Percentiles rank a stretch among this genome's conserved stretches.
Conservation (phyloP, 331 rosid species). For the Pyracantha coccinea region DNA sequence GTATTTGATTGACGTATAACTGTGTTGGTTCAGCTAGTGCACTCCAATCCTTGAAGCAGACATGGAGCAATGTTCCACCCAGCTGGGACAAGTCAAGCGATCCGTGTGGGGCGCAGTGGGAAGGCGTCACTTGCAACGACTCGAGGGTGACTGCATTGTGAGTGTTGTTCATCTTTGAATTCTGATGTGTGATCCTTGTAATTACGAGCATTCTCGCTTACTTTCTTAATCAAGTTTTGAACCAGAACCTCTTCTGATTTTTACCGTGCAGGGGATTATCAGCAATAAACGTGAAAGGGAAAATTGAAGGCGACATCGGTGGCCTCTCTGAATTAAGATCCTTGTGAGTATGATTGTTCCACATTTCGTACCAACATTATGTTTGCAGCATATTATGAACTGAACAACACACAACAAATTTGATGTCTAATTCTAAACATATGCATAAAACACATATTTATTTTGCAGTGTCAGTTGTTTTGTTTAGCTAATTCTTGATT, state of each 20-base stretch:
- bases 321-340: conserved; percentile 63
- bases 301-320: conserved; percentile 61
- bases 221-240: neutral
- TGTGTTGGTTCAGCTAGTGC: conserved; percentile 37
- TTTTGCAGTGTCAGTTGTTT: neutral
- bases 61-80: conserved; percentile 65
- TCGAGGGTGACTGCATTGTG: conserved; percentile 82
- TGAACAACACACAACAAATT: neutral
- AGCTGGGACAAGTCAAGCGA: conserved; percentile 70
- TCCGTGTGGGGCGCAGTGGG: conserved; percentile 83
- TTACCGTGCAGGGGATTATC: conserved; percentile 53
- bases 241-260: neutral
- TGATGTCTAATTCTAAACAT: neutral
- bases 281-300: conserved; percentile 69
- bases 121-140: conserved; percentile 74
- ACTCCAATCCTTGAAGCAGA: conserved; percentile 40
- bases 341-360: conserved; percentile 47
- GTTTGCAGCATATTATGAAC: neutral
- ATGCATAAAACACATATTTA: neutral
- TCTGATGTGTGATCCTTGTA: neutral
- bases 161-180: conserved; percentile 2
- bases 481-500: conserved; percentile 8
- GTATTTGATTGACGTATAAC: neutral
- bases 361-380: neutral
- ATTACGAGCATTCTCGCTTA: neutral